A percentile compares a stretch with the other conserved stretches of the same genome.
Evolutionary conservation across 2,329 filamentous ascomycete genomes (phyloP).

Genomic region (Ophiostoma sp.): DNA sequence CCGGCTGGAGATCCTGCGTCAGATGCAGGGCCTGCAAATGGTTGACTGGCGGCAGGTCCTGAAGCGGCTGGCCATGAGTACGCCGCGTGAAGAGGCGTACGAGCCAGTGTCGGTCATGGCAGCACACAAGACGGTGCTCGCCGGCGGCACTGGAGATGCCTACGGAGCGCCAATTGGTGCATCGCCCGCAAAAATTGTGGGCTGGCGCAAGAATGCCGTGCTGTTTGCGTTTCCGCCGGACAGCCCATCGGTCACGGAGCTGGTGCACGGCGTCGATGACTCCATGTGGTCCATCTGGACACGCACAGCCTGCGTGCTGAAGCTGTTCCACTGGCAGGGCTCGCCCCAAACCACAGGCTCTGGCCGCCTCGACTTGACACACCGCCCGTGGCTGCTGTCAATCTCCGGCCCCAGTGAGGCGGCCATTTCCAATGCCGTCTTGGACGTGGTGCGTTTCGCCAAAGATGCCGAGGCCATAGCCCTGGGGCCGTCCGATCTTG

Average conservation of each 20-base stretch:
- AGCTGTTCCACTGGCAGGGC: slow-evolving; percentile 24
- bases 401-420: slow-evolving; percentile 28
- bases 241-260: slow-evolving; percentile 24
- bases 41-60: slow-evolving; percentile 41
- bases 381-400: slow-evolving; percentile 28
- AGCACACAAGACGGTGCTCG: neutral
- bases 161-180: neutral
- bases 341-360: neutral
- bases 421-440: slow-evolving; percentile 21
- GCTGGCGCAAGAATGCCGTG: slow-evolving; percentile 27
- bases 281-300: slow-evolving; percentile 32
- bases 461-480: slow-evolving; percentile 21
- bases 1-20: slow-evolving; percentile 36
- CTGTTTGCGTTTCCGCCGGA: slow-evolving; percentile 30
- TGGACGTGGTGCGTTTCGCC: slow-evolving; percentile 23
- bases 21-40: slow-evolving; percentile 30
- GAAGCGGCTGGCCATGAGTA: slow-evolving; percentile 37
- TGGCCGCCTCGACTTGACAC: neutral
- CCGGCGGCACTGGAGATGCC: neutral
- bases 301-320: slow-evolving; percentile 30
- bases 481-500: neutral
- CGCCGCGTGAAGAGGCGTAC: slow-evolving; percentile 27
- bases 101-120: neutral
- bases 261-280: slow-evolving; percentile 27
- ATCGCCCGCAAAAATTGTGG: neutral